Evolutionary conservation across 257 asterid genomes (phyloP).

Genomic region (Salvia rosmarinus): DNA sequence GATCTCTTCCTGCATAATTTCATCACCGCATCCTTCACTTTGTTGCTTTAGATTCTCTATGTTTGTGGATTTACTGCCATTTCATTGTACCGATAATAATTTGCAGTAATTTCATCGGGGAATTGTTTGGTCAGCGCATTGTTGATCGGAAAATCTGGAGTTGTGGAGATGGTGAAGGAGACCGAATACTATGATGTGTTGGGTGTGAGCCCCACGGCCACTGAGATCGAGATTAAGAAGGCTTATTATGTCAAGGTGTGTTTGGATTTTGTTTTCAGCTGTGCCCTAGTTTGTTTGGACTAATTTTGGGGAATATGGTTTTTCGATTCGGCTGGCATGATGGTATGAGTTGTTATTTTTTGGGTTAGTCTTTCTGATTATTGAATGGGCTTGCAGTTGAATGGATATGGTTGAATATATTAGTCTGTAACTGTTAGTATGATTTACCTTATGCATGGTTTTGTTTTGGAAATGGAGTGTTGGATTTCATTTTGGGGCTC

Average conservation of each 20-base stretch:
- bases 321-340: conserved; percentile 21
- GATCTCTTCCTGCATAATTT: conserved; percentile 23
- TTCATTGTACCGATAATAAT: conserved; percentile 4
- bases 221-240: conserved; percentile 69
- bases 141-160: conserved; percentile 31
- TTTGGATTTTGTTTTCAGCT: conserved; percentile 20
- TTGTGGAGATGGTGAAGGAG: conserved; percentile 69
- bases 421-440: conserved; percentile 12
- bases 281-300: conserved; percentile 16
- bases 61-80: conserved; percentile 20
- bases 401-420: conserved; percentile 19
- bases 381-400: background rate
- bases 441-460: conserved; percentile 9
- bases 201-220: conserved; percentile 75
- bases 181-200: conserved; percentile 73
- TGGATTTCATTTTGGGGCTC: conserved; percentile 14
- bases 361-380: background rate
- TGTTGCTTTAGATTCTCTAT: background rate
- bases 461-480: conserved; percentile 7
- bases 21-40: background rate
- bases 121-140: conserved; percentile 7
- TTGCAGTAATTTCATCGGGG: conserved; percentile 26
- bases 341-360: conserved; percentile 19
- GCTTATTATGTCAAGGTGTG: conserved; percentile 75
- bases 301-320: conserved; percentile 26